Conservation (phyloP, 2,329 filamentous ascomycete species). For the Epichloe festucae region DNA sequence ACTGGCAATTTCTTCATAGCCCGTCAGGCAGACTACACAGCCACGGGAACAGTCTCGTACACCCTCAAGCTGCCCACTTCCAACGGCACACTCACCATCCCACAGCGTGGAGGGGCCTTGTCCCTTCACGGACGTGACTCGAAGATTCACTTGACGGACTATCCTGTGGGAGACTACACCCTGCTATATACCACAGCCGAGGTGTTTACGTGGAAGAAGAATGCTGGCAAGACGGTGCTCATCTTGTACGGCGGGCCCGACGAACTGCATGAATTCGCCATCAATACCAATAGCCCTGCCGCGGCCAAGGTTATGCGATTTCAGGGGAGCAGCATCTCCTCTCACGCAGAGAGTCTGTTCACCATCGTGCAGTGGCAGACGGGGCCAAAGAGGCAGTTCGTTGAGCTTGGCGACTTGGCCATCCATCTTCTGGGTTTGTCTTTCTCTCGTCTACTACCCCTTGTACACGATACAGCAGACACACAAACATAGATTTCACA, state of each 20-base stretch:
- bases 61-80: slow-evolving; percentile 49
- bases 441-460: too few relatives aligned
- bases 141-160: slow-evolving; percentile 55
- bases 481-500: not conserved
- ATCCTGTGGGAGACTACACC: slow-evolving; percentile 43
- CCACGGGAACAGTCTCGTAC: slow-evolving; percentile 43
- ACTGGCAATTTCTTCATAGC: slow-evolving; percentile 52
- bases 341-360: slow-evolving; percentile 9
- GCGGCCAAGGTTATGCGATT: slow-evolving; percentile 7
- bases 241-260: slow-evolving; percentile 50
- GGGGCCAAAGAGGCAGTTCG: slow-evolving; percentile 14
- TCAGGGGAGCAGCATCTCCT: slow-evolving; percentile 18
- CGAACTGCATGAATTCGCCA: slow-evolving; percentile 50
- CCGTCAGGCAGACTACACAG: slow-evolving; percentile 54
- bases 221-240: slow-evolving; percentile 43
- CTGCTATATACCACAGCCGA: slow-evolving; percentile 59
- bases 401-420: slow-evolving; percentile 26
- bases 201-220: slow-evolving; percentile 56
- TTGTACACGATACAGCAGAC: too few relatives aligned
- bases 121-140: slow-evolving; percentile 51
- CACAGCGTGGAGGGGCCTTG: slow-evolving; percentile 43
- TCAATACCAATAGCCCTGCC: slow-evolving; percentile 21
- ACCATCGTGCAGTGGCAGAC: slow-evolving; percentile 21
- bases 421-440: slow-evolving; percentile 25
- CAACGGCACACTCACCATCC: slow-evolving; percentile 42